These are phyloP conservation scores for Stylosanthes scabra DNA, from an alignment of 331 rosid species.

Conservation along the genomic window DNA sequence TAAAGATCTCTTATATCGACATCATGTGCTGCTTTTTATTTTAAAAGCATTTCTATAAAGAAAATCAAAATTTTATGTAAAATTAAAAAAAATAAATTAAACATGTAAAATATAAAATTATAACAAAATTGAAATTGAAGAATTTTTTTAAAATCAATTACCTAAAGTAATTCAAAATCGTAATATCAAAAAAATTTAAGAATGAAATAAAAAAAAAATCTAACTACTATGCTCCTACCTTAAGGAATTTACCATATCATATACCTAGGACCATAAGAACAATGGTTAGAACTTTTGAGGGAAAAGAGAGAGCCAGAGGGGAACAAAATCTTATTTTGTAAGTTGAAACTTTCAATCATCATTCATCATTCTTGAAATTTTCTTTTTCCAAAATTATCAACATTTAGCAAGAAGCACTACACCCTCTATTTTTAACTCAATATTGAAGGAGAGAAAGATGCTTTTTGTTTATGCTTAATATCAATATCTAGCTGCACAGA, in stretches of 20 bases:
- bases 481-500: constrained; percentile 51
- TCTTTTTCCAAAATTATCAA: constrained; percentile 31
- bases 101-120: too few relatives aligned
- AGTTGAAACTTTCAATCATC: constrained; percentile 35
- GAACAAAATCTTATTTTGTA: not conserved
- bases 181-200: too few relatives aligned
- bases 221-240: not conserved
- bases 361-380: constrained; percentile 25
- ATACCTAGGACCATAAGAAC: not conserved
- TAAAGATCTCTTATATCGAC: not conserved
- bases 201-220: too few relatives aligned
- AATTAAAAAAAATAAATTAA: too few relatives aligned
- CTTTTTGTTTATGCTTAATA: not conserved
- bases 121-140: too few relatives aligned
- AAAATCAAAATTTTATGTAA: too few relatives aligned
- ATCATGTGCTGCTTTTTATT: not conserved
- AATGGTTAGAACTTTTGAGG: constrained; percentile 1
- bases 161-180: too few relatives aligned
- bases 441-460: not conserved
- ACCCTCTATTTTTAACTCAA: constrained; percentile 1
- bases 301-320: not conserved
- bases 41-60: not conserved
- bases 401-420: constrained; percentile 35
- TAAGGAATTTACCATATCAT: too few relatives aligned
- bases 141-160: too few relatives aligned